These are phyloP conservation scores for Nemania diffusa DNA, from an alignment of 2,329 filamentous ascomycete genomes.

Conservation along the genomic window DNA sequence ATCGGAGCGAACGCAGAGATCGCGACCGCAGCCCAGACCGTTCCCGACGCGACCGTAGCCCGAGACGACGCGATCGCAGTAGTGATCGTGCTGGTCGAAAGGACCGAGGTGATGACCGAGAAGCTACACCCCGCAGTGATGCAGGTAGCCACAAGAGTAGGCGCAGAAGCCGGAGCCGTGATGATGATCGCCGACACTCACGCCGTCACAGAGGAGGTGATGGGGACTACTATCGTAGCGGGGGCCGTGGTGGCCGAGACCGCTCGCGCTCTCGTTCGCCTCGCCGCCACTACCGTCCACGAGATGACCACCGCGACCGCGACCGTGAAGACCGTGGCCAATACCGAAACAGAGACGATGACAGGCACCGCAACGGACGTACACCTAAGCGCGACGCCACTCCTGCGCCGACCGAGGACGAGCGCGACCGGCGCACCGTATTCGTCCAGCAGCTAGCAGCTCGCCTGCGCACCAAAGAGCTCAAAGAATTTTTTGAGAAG, in stretches of 20 bases:
- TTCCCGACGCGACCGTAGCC: slow-evolving; percentile 65
- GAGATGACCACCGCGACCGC: slow-evolving; percentile 66
- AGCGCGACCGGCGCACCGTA: slow-evolving; percentile 94
- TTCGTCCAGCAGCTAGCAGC: slow-evolving; percentile 99
- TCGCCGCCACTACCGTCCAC: slow-evolving; percentile 66
- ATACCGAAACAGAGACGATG: slow-evolving; percentile 66
- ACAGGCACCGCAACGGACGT: slow-evolving; percentile 52
- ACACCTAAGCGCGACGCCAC: slow-evolving; percentile 62
- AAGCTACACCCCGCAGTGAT: slow-evolving; percentile 78
- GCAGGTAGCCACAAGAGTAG: slow-evolving; percentile 83
- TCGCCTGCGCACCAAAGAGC: slow-evolving; percentile 88
- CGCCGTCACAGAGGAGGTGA: slow-evolving; percentile 74
- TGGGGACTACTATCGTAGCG: slow-evolving; percentile 78
- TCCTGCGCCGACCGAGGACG: slow-evolving; percentile 88
- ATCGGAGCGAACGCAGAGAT: slow-evolving; percentile 60
- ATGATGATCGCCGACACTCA: slow-evolving; percentile 78
- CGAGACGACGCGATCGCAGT: slow-evolving; percentile 60
- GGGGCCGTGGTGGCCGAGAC: slow-evolving; percentile 64
- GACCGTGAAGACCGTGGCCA: slow-evolving; percentile 62
- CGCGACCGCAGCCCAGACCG: slow-evolving; percentile 60
- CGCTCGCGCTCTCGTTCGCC: slow-evolving; percentile 80
- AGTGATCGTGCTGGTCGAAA: slow-evolving; percentile 66
- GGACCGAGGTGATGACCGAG: slow-evolving; percentile 66
- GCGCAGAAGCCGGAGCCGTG: slow-evolving; percentile 81
- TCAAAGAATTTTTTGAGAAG: slow-evolving; percentile 95